Percentiles rank a stretch among this genome's conserved stretches.
These are phyloP conservation scores for Coemansia erecta DNA, from an alignment of 192 early-diverging fungal genomes.

Conservation along the genomic window DNA sequence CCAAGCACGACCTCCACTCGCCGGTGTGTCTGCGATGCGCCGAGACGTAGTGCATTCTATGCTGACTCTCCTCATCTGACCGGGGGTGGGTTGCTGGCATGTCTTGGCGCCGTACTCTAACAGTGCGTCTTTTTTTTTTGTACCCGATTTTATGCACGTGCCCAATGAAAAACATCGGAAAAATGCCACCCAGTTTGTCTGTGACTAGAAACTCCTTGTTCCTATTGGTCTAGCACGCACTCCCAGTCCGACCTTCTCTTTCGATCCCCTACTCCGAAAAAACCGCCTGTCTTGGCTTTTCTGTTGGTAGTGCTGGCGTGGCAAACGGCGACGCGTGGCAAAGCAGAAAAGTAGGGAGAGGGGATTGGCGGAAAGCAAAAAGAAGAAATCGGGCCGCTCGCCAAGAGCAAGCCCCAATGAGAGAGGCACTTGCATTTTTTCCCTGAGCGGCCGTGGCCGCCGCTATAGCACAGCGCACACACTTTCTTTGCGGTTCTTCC, in stretches of 20 bases:
- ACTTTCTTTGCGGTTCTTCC: neutral
- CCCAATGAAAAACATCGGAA: no score
- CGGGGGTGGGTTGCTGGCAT: no score
- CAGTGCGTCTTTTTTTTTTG: no score
- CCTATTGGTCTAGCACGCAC: neutral
- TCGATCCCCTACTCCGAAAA: constrained; percentile 7
- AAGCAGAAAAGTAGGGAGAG: constrained; percentile 9
- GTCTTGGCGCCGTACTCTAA: no score
- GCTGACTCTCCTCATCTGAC: no score
- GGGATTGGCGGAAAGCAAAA: constrained; percentile 3
- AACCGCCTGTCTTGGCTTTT: constrained; percentile 6
- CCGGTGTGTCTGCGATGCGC: constrained; percentile 27
- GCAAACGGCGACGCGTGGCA: constrained; percentile 10
- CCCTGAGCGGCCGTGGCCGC: neutral
- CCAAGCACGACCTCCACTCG: constrained; percentile 1
- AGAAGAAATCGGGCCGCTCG: neutral
- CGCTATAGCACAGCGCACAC: no score
- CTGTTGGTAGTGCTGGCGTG: neutral
- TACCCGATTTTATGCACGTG: no score
- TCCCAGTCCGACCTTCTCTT: neutral
- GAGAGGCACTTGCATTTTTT: no score
- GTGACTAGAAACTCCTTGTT: neutral
- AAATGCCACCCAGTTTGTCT: neutral
- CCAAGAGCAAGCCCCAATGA: neutral
- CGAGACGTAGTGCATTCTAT: neutral